These are phyloP conservation scores for Magnaporthales sp. DNA, from an alignment of 2,329 filamentous ascomycete species.

Conservation along the genomic window DNA sequence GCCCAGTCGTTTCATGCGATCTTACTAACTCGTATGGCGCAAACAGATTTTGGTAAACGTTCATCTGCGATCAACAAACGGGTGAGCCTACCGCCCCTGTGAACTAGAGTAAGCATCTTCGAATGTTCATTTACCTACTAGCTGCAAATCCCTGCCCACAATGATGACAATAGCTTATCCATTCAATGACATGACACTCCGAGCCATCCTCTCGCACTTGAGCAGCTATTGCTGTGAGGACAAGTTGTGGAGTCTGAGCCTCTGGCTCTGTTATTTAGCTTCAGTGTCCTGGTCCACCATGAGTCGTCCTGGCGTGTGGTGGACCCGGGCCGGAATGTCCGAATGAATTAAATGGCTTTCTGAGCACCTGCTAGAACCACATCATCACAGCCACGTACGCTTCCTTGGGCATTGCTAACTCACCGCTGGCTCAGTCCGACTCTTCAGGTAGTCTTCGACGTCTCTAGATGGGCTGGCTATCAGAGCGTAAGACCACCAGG, in stretches of 20 bases:
- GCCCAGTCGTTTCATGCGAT: neutral
- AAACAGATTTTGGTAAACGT: neutral
- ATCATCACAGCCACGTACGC: neutral
- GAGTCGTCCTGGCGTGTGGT: constrained; percentile 46
- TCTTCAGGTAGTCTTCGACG: neutral
- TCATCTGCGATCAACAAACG: no score
- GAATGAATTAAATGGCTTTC: constrained; percentile 30
- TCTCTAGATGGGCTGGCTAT: neutral
- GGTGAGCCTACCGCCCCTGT: no score
- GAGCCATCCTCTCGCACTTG: constrained; percentile 66
- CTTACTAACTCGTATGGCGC: neutral
- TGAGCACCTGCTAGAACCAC: constrained; percentile 13
- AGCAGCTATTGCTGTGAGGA: constrained; percentile 52
- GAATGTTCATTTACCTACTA: constrained; percentile 1
- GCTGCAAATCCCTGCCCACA: constrained; percentile 6
- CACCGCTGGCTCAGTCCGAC: neutral
- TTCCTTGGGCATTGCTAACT: neutral
- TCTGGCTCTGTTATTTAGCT: constrained; percentile 48
- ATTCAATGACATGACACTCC: constrained; percentile 63
- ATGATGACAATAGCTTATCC: constrained; percentile 65
- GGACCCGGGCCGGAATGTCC: constrained; percentile 22
- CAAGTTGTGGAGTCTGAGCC: constrained; percentile 64
- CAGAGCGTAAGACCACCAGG: neutral
- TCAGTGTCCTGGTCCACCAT: constrained; percentile 39
- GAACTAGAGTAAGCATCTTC: neutral